Percentiles rank a stretch among this genome's conserved stretches.
Conservation (phyloP, 495 filamentous ascomycete species). For the Viridothelium virens region DNA sequence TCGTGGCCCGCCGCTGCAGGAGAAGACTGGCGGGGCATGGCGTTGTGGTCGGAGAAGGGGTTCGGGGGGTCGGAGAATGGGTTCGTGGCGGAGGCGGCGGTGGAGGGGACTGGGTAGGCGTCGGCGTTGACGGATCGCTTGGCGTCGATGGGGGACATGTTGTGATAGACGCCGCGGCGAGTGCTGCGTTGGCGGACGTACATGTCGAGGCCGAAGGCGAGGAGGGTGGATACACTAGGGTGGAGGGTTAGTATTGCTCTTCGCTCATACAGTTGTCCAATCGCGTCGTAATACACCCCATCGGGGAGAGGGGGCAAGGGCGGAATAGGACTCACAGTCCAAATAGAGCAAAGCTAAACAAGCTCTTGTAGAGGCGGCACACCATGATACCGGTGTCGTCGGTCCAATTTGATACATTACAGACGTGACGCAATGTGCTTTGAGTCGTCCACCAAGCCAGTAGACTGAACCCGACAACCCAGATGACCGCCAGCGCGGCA, state of each 20-base stretch:
- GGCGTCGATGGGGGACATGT: slow-evolving; percentile 19
- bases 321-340: slow-evolving; percentile 33
- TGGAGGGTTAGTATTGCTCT: neutral
- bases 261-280: no score
- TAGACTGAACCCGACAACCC: slow-evolving; percentile 50
- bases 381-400: slow-evolving; percentile 51
- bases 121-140: neutral
- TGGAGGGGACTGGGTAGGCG: neutral
- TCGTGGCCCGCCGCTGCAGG: neutral
- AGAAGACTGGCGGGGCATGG: neutral
- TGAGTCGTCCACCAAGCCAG: slow-evolving; percentile 48
- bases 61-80: slow-evolving; percentile 18
- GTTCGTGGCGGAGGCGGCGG: slow-evolving; percentile 6
- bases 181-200: slow-evolving; percentile 40
- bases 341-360: slow-evolving; percentile 54
- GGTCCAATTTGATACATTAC: slow-evolving; percentile 48
- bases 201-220: slow-evolving; percentile 46
- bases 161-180: slow-evolving; percentile 43
- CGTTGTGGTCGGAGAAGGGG: neutral
- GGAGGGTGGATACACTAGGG: slow-evolving; percentile 37
- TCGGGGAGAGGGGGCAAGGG: neutral
- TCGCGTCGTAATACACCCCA: neutral
- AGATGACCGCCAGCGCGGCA: slow-evolving; percentile 45
- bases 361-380: slow-evolving; percentile 58
- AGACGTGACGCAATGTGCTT: slow-evolving; percentile 50